A percentile compares a stretch with the other conserved stretches of the same genome.
Conservation (phyloP, 805 yeast genomes). For the Cyberlindnera misumaiensis region DNA sequence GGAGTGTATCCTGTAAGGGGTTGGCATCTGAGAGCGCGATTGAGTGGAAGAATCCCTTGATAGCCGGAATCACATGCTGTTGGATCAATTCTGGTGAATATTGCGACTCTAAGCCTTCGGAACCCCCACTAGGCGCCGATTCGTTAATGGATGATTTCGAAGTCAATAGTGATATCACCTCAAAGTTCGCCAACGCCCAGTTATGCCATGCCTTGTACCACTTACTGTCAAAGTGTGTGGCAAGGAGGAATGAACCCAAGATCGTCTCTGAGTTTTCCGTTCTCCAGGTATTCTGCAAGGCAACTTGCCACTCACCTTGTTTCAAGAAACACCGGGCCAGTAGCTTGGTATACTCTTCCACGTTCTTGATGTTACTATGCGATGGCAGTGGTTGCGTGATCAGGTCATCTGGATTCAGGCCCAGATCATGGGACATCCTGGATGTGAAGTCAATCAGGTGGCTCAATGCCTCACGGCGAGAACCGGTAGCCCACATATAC, state of each 20-base stretch:
- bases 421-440: slow-evolving; percentile 81
- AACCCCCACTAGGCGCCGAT: slow-evolving; percentile 18
- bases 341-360: slow-evolving; percentile 74
- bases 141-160: slow-evolving; percentile 28
- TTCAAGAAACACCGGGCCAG: slow-evolving; percentile 92
- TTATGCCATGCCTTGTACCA: slow-evolving; percentile 99
- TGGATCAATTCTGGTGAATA: slow-evolving; percentile 53
- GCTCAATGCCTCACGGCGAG: slow-evolving; percentile 75
- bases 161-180: slow-evolving; percentile 68
- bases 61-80: slow-evolving; percentile 92
- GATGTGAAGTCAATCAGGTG: slow-evolving; percentile 88
- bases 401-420: slow-evolving; percentile 79
- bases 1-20: slow-evolving; percentile 86
- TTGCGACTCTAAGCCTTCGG: slow-evolving; percentile 17
- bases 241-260: slow-evolving; percentile 83
- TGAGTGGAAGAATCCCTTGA: slow-evolving; percentile 91
- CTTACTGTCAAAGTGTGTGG: slow-evolving; percentile 85
- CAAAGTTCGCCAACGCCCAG: slow-evolving; percentile 98
- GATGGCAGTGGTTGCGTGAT: slow-evolving; percentile 82
- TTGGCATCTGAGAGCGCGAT: slow-evolving; percentile 81
- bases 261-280: slow-evolving; percentile 73
- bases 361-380: slow-evolving; percentile 50
- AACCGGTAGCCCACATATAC: slow-evolving; percentile 95
- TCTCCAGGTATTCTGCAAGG: slow-evolving; percentile 74
- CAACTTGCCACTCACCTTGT: slow-evolving; percentile 98